Conservation (phyloP, 106 monocot genomes). For the Dendrobium catenatum region DNA sequence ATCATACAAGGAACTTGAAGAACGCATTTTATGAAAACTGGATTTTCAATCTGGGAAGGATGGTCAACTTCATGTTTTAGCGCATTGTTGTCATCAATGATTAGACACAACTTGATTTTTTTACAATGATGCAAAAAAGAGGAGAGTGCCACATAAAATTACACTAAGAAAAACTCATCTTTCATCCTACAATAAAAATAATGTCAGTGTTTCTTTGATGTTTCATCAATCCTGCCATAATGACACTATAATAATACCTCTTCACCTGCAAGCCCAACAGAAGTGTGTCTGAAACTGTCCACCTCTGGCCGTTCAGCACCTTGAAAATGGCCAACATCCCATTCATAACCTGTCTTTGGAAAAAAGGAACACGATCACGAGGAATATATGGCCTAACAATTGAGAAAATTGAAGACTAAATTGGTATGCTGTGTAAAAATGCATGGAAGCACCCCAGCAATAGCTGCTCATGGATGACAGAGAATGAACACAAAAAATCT, state of each 20-base stretch:
- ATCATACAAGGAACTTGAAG: not conserved
- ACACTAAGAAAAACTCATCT: not conserved
- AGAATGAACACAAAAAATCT: too few relatives aligned
- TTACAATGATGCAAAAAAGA: not conserved
- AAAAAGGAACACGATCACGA: not conserved
- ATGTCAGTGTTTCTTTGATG: not conserved
- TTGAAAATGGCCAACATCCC: conserved; percentile 96
- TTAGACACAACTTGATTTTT: not conserved
- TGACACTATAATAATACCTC: conserved; percentile 42
- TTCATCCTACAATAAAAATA: not conserved
- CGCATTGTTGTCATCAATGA: not conserved
- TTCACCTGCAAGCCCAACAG: conserved; percentile 61
- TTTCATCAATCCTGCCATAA: not conserved
- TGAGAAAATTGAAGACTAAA: not conserved
- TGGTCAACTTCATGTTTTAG: not conserved
- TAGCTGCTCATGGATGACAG: too few relatives aligned
- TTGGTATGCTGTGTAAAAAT: too few relatives aligned
- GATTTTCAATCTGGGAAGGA: not conserved
- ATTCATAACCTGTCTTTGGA: conserved; percentile 70
- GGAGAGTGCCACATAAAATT: not conserved
- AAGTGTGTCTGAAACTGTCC: conserved; percentile 79
- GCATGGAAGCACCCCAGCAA: too few relatives aligned
- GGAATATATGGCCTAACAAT: not conserved
- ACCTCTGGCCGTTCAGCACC: conserved; percentile 88
- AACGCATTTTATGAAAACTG: not conserved